Evolutionary conservation across 1,284 basidiomycete genomes (phyloP).

Genomic region (Ganoderma meredithae): DNA sequence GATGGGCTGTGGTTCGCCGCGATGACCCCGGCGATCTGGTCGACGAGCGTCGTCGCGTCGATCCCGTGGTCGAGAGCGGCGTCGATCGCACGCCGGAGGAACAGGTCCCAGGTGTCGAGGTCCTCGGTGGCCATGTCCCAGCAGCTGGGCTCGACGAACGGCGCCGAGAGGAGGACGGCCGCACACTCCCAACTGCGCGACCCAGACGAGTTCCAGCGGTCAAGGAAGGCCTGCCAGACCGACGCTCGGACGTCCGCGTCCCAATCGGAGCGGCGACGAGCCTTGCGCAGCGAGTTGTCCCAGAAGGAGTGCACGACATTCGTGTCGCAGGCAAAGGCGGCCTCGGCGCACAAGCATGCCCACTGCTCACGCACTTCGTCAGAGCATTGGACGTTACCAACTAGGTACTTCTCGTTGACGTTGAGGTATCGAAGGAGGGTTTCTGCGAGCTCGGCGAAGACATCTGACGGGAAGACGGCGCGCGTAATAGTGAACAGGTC

Average conservation of each 20-base stretch:
- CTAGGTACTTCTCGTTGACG: conserved; percentile 54
- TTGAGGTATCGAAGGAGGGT: conserved; percentile 57
- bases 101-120: conserved; percentile 61
- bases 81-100: conserved; percentile 58
- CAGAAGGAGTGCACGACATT: conserved; percentile 63
- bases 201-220: conserved; percentile 52
- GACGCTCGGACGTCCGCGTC: conserved; percentile 45
- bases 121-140: conserved; percentile 67
- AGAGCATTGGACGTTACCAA: conserved; percentile 49
- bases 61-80: conserved; percentile 66
- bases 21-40: conserved; percentile 58
- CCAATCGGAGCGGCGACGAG: conserved; percentile 43
- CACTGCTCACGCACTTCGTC: conserved; percentile 57
- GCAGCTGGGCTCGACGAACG: conserved; percentile 60
- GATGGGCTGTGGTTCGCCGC: conserved; percentile 52
- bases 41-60: conserved; percentile 58
- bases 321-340: conserved; percentile 49
- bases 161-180: conserved; percentile 62
- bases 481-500: conserved; percentile 61
- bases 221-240: conserved; percentile 63
- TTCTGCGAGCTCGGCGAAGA: conserved; percentile 52
- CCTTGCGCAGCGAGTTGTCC: conserved; percentile 41
- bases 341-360: conserved; percentile 65
- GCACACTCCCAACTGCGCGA: conserved; percentile 58
- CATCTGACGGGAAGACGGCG: conserved; percentile 48